These are phyloP conservation scores for Mallotus repandus DNA, from an alignment of 441 rosid genomes.

Conservation along the genomic window DNA sequence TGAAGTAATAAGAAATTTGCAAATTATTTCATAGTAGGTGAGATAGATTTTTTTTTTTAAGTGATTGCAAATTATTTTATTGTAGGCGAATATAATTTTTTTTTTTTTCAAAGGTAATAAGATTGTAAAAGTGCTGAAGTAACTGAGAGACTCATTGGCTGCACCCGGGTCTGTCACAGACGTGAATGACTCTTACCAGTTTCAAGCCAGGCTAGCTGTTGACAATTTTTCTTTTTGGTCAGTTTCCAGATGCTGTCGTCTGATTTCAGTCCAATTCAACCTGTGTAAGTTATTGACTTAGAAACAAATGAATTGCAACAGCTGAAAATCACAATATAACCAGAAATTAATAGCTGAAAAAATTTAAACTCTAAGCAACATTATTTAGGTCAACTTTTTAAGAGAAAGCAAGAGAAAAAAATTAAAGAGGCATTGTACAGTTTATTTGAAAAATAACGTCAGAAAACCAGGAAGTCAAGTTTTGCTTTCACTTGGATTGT, in stretches of 20 bases:
- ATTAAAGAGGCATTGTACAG: too few species aligned
- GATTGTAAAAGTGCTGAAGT: neutral
- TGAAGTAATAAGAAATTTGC: slow-evolving; percentile 13
- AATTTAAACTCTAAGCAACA: too few species aligned
- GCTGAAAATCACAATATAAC: neutral
- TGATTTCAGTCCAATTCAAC: slow-evolving; percentile 6
- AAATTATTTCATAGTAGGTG: slow-evolving; percentile 2
- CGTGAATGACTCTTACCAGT: neutral
- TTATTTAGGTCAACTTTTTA: neutral
- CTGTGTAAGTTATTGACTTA: neutral
- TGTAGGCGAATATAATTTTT: too few species aligned
- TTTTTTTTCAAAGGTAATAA: neutral
- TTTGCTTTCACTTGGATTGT: neutral
- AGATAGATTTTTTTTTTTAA: neutral
- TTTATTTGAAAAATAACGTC: neutral
- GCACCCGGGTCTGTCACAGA: neutral
- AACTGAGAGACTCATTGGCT: neutral
- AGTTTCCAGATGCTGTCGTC: slow-evolving; percentile 8
- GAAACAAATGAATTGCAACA: neutral
- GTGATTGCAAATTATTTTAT: too few species aligned
- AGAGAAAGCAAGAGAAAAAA: neutral
- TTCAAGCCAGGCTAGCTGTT: neutral
- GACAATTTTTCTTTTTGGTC: neutral
- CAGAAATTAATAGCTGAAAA: too few species aligned
- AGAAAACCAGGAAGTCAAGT: neutral